Conservation (phyloP, 768 basidiomycete species). For the Collybiopsis luxurians region DNA sequence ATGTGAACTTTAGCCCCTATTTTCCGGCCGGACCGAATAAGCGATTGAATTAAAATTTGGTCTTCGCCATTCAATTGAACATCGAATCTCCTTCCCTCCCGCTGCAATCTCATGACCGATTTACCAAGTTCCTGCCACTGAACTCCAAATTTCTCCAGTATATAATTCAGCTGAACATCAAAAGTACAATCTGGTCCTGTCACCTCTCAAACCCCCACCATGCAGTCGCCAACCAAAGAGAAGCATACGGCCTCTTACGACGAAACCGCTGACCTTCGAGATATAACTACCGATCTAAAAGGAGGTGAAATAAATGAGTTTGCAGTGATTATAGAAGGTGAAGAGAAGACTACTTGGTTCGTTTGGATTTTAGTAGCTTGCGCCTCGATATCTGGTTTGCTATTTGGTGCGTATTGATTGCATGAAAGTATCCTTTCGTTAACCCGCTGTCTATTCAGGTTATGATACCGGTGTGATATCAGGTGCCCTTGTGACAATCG, state of each 20-base stretch:
- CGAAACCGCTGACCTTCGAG: background rate
- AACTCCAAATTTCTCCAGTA: background rate
- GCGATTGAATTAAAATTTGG: too few species aligned
- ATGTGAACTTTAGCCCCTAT: too few species aligned
- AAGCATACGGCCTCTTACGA: background rate
- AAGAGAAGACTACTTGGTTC: constrained; percentile 67
- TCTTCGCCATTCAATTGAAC: background rate
- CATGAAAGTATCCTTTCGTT: background rate
- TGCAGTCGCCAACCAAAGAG: background rate
- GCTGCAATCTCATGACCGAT: background rate
- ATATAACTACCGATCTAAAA: constrained; percentile 19
- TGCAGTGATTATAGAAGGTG: constrained; percentile 59
- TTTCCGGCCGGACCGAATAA: too few species aligned
- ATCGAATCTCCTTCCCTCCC: background rate
- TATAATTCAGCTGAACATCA: background rate
- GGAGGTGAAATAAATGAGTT: constrained; percentile 59
- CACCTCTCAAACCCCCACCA: background rate
- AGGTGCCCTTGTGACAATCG: constrained; percentile 76
- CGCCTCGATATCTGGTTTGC: constrained; percentile 71
- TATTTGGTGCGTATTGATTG: constrained; percentile 55
- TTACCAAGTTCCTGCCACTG: background rate
- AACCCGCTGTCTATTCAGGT: constrained; percentile 34
- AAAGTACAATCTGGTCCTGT: background rate
- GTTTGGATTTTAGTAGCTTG: constrained; percentile 76
- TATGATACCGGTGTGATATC: constrained; percentile 84